Percentiles rank a stretch among this genome's conserved stretches.
Evolutionary conservation across 2,329 filamentous ascomycete genomes (phyloP).

Genomic region (Zymoseptoria crescenta): DNA sequence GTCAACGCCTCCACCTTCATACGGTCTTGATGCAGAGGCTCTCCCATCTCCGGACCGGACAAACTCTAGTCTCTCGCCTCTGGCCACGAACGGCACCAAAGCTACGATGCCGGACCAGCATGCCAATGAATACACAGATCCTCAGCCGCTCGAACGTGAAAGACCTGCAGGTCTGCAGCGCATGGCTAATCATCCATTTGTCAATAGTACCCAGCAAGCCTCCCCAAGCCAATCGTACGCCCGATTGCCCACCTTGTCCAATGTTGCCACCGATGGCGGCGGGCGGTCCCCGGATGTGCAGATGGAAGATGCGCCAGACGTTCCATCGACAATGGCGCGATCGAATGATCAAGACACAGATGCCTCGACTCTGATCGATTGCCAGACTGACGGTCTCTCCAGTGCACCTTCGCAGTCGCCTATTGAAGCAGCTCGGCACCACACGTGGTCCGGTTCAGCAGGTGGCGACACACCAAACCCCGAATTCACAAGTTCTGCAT

Average conservation of each 20-base stretch:
- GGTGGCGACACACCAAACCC: neutral
- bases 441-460: neutral
- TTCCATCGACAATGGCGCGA: neutral
- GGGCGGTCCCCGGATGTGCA: constrained; percentile 1
- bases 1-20: constrained; percentile 26
- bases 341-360: neutral
- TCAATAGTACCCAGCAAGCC: constrained; percentile 36
- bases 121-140: constrained; percentile 21
- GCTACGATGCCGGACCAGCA: constrained; percentile 13
- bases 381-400: neutral
- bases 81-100: constrained; percentile 1
- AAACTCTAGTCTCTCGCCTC: constrained; percentile 2
- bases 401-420: neutral
- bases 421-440: neutral
- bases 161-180: neutral
- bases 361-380: neutral
- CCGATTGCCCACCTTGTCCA: neutral
- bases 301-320: neutral
- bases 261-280: constrained; percentile 7
- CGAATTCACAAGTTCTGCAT: neutral
- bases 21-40: constrained; percentile 11
- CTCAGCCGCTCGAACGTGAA: constrained; percentile 1
- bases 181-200: constrained; percentile 33
- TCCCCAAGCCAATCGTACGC: constrained; percentile 1
- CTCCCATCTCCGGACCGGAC: constrained; percentile 14